Conservation (phyloP, 306 rosid species). For the Echinosophora koreensis region DNA sequence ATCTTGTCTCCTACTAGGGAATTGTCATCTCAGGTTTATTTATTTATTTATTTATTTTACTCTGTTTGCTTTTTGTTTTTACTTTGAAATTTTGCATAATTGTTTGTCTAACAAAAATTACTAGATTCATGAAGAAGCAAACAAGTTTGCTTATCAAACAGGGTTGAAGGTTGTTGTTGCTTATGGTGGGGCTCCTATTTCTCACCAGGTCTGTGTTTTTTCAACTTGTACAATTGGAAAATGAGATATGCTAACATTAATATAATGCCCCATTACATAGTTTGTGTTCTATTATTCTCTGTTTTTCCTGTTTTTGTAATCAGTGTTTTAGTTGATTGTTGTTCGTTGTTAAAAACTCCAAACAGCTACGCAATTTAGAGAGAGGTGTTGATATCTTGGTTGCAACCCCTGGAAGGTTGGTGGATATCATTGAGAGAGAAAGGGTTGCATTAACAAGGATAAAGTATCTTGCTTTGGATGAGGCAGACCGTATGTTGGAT, state of each 20-base stretch:
- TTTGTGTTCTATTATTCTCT: not conserved
- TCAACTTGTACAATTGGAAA: not conserved
- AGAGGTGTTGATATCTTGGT: constrained; percentile 86
- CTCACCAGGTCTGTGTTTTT: constrained; percentile 64
- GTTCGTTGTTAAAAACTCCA: not conserved
- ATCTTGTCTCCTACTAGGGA: constrained; percentile 85
- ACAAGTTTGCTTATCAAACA: constrained; percentile 72
- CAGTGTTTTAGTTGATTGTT: not conserved
- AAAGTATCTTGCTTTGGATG: constrained; percentile 75
- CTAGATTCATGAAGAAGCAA: constrained; percentile 81
- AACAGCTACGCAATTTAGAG: constrained; percentile 71
- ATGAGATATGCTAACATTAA: too few relatives aligned
- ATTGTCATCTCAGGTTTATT: constrained; percentile 73
- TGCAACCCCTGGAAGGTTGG: constrained; percentile 92
- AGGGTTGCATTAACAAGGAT: constrained; percentile 69
- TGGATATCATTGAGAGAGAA: constrained; percentile 80
- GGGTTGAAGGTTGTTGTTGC: constrained; percentile 79
- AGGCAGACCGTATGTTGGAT: constrained; percentile 92
- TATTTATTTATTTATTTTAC: not conserved
- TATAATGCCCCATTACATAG: not conserved
- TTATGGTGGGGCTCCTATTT: constrained; percentile 80
- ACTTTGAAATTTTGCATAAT: not conserved
- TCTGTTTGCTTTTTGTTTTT: not conserved
- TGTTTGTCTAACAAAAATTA: not conserved
- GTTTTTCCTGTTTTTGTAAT: too few relatives aligned